phyloP scores from a whole-genome alignment of 305 asterid species.

The Fraxinus platypoda region DNA sequence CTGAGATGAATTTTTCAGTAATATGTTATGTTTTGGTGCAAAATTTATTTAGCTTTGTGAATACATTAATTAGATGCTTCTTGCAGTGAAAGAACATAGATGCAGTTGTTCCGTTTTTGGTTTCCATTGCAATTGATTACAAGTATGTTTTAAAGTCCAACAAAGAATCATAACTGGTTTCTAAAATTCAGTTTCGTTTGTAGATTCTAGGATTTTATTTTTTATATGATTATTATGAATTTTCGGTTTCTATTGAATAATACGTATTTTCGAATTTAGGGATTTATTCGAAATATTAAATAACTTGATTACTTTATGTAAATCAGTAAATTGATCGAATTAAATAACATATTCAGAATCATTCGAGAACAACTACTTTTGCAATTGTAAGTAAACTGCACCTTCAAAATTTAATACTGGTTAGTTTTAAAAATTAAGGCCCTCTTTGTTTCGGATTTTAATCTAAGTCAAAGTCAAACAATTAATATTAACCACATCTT shows the following conservation, averaged over 20 bases:
- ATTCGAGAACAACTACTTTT: background rate
- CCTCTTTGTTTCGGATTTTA: too few species aligned
- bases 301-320: background rate
- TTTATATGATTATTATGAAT: background rate
- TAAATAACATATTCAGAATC: background rate
- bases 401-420: background rate
- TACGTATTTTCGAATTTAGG: background rate
- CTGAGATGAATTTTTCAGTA: background rate
- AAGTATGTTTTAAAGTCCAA: background rate
- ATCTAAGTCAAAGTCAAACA: too few species aligned
- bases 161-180: background rate
- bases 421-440: conserved; percentile 1
- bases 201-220: background rate
- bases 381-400: background rate
- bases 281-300: background rate
- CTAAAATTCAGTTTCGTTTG: background rate
- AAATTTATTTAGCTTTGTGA: background rate
- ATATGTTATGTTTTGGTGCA: background rate
- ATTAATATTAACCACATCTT: too few species aligned
- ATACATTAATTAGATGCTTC: background rate
- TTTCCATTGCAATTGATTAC: background rate
- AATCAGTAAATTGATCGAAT: background rate
- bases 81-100: background rate
- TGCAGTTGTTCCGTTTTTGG: background rate
- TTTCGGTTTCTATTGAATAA: background rate